Conservation (phyloP, 371 early-diverging fungal species). For the Zancudomyces culisetae region DNA sequence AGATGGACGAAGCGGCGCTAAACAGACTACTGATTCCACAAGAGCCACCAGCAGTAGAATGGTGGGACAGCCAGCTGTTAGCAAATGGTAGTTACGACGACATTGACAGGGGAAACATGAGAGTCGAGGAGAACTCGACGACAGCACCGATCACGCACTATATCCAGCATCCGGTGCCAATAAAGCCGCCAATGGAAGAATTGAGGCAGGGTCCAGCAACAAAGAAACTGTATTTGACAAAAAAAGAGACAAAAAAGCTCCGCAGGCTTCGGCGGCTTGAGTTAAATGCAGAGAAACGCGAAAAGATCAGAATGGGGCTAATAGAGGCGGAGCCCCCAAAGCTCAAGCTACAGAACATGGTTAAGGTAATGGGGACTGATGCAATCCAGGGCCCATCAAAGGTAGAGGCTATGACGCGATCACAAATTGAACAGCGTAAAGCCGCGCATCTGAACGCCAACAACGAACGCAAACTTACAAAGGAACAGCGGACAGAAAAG, state of each 20-base stretch:
- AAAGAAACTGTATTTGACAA: constrained; percentile 72
- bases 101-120: constrained; percentile 15
- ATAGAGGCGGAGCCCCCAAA: constrained; percentile 84
- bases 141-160: constrained; percentile 36
- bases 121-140: constrained; percentile 32
- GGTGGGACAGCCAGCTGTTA: constrained; percentile 89
- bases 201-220: constrained; percentile 33
- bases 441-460: constrained; percentile 60
- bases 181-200: constrained; percentile 47
- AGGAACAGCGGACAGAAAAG: constrained; percentile 68
- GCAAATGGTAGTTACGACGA: constrained; percentile 27
- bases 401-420: constrained; percentile 71
- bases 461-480: constrained; percentile 63
- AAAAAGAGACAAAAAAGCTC: constrained; percentile 80
- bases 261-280: constrained; percentile 75
- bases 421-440: constrained; percentile 67
- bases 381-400: constrained; percentile 85
- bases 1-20: too few species aligned
- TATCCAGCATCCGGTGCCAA: constrained; percentile 83
- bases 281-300: constrained; percentile 75
- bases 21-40: constrained; percentile 45
- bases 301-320: constrained; percentile 81
- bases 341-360: constrained; percentile 79
- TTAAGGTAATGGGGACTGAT: constrained; percentile 78
- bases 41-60: constrained; percentile 72